phyloP scores from a whole-genome alignment of 306 rosid species.

The Begonia masoniana region DNA sequence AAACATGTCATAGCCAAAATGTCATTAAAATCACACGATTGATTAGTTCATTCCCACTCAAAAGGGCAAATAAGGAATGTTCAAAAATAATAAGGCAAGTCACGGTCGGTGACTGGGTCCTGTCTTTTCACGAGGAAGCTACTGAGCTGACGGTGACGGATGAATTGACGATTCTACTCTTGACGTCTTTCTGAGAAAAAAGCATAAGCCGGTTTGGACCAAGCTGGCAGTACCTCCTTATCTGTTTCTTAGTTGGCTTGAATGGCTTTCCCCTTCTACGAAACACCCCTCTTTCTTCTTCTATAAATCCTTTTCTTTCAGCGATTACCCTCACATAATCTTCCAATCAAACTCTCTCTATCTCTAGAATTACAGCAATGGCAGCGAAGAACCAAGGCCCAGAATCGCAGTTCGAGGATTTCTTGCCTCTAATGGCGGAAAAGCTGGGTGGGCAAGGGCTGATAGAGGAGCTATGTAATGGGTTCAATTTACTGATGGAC shows the following conservation, averaged over 20 bases:
- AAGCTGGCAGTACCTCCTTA: constrained; percentile 1
- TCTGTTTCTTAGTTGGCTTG: constrained; percentile 50
- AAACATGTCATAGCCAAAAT: too few relatives aligned
- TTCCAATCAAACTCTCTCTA: not conserved
- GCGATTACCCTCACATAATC: too few relatives aligned
- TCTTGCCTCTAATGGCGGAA: constrained; percentile 56
- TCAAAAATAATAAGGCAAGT: too few relatives aligned
- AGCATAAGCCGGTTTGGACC: not conserved
- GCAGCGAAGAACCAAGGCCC: constrained; percentile 13
- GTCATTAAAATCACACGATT: too few relatives aligned
- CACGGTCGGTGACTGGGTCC: too few relatives aligned
- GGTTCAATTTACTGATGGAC: constrained; percentile 51
- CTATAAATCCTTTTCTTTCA: constrained; percentile 7
- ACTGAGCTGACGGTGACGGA: too few relatives aligned
- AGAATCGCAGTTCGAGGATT: constrained; percentile 44
- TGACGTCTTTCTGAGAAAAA: not conserved
- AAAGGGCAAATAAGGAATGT: too few relatives aligned
- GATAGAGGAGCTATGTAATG: constrained; percentile 63
- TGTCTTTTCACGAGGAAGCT: too few relatives aligned
- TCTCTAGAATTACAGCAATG: constrained; percentile 4
- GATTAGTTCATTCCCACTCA: too few relatives aligned
- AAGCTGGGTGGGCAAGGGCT: constrained; percentile 77
- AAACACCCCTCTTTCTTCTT: not conserved
- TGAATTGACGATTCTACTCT: not conserved
- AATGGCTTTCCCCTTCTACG: constrained; percentile 46